phyloP scores from a whole-genome alignment of 192 early-diverging fungal species.

The Blastocladiella britannica region DNA sequence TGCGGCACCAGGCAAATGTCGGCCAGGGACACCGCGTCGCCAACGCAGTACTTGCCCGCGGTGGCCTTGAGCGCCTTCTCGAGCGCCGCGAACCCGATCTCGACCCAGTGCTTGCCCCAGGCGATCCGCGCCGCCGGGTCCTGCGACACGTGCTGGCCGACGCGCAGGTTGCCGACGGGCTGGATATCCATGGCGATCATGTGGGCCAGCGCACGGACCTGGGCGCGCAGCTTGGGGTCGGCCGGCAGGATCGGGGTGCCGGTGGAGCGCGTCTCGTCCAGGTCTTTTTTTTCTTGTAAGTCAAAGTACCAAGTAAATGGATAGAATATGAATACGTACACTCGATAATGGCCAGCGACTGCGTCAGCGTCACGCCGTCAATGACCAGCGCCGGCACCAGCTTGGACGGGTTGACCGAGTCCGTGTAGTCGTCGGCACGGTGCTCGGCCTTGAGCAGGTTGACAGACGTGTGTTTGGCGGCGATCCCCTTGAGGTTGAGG shows the following conservation, averaged over 20 bases:
- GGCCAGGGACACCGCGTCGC: conserved; percentile 62
- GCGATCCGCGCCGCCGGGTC: conserved; percentile 17
- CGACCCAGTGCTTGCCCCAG: conserved; percentile 35
- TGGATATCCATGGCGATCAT: conserved; percentile 66
- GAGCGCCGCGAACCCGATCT: conserved; percentile 37
- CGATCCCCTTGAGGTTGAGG: conserved; percentile 53
- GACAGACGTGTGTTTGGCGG: conserved; percentile 38
- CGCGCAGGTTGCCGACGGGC: conserved; percentile 63
- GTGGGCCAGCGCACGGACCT: conserved; percentile 45
- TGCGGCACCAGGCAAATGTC: conserved; percentile 63
- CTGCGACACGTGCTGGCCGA: conserved; percentile 39
- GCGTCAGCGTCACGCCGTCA: conserved; percentile 27
- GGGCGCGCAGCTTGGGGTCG: conserved; percentile 38
- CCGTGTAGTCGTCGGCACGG: conserved; percentile 24
- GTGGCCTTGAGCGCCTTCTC: conserved; percentile 40
- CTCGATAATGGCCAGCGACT: conserved; percentile 69
- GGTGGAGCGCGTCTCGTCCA: conserved; percentile 57
- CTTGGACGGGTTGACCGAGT: conserved; percentile 43
- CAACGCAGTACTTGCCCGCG: conserved; percentile 53
- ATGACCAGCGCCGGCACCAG: conserved; percentile 46
- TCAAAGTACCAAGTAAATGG: too few relatives aligned
- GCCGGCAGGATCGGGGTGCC: conserved; percentile 43
- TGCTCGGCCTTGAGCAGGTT: conserved; percentile 61
- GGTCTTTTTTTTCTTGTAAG: too few relatives aligned
- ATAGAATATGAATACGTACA: conserved; percentile 6